phyloP scores from a whole-genome alignment of 805 yeast genomes.

The Wickerhamiella azymoides region DNA sequence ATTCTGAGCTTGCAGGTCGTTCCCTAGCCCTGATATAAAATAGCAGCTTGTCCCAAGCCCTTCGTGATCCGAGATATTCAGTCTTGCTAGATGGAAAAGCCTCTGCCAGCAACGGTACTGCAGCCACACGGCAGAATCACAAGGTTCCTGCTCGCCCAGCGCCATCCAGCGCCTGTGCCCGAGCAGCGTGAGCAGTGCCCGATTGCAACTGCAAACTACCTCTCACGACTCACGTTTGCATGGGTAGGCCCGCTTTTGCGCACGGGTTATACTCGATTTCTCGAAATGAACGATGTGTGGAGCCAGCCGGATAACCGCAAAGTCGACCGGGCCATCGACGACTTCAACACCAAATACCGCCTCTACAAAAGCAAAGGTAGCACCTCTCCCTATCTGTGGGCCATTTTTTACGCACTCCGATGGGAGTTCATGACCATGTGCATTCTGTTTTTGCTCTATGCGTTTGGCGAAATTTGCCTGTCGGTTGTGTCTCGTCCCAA shows the following conservation, averaged over 20 bases:
- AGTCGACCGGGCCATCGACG: conserved; percentile 12
- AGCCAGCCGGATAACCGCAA: conserved; percentile 12
- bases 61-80: no score
- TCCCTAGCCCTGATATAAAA: no score
- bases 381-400: conserved; percentile 14
- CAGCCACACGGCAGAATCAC: conserved; percentile 14
- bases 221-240: conserved; percentile 35
- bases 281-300: conserved; percentile 19
- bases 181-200: conserved; percentile 13
- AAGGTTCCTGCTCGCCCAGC: conserved; percentile 10
- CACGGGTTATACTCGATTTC: conserved; percentile 18
- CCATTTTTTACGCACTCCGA: conserved; percentile 17
- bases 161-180: conserved; percentile 17
- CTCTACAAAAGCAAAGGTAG: conserved; percentile 6
- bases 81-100: no score
- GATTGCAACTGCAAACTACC: conserved; percentile 23
- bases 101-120: neutral
- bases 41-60: no score
- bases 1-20: no score
- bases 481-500: conserved; percentile 17
- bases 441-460: conserved; percentile 8
- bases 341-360: conserved; percentile 12
- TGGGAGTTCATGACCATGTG: conserved; percentile 10
- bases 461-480: conserved; percentile 18
- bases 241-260: conserved; percentile 41